phyloP scores from a whole-genome alignment of 2,329 filamentous ascomycete genomes.

The Sclerotinia trifoliorum region DNA sequence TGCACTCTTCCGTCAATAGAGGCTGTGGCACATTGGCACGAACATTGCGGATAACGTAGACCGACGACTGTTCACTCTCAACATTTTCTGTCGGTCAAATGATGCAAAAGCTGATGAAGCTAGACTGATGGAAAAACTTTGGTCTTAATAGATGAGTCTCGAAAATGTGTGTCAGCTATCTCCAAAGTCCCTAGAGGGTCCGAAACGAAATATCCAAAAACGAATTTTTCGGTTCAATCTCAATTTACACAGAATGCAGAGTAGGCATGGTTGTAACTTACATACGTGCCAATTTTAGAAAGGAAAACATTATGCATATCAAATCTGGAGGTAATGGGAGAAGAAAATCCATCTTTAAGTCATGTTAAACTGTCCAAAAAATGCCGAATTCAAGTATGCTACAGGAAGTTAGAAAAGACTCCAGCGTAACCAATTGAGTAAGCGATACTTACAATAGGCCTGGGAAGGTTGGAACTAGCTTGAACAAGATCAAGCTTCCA shows the following conservation, averaged over 20 bases:
- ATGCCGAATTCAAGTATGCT: constrained; percentile 25
- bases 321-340: neutral
- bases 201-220: neutral
- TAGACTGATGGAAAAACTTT: neutral
- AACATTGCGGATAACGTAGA: neutral
- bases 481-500: constrained; percentile 33
- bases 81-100: neutral
- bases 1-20: constrained; percentile 21
- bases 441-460: constrained; percentile 27
- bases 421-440: constrained; percentile 29
- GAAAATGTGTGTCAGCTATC: neutral
- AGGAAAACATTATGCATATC: neutral
- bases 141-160: neutral
- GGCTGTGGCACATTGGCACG: constrained; percentile 16
- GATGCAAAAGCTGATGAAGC: neutral
- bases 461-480: constrained; percentile 31
- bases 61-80: neutral
- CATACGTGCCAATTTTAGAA: neutral
- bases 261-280: neutral
- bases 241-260: neutral
- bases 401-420: constrained; percentile 26
- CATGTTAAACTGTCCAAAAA: constrained; percentile 16
- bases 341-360: neutral
- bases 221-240: neutral
- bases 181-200: neutral